A percentile compares a stretch with the other conserved stretches of the same genome.
phyloP scores from a whole-genome alignment of 441 rosid genomes.

The Metrosideros polymorpha region DNA sequence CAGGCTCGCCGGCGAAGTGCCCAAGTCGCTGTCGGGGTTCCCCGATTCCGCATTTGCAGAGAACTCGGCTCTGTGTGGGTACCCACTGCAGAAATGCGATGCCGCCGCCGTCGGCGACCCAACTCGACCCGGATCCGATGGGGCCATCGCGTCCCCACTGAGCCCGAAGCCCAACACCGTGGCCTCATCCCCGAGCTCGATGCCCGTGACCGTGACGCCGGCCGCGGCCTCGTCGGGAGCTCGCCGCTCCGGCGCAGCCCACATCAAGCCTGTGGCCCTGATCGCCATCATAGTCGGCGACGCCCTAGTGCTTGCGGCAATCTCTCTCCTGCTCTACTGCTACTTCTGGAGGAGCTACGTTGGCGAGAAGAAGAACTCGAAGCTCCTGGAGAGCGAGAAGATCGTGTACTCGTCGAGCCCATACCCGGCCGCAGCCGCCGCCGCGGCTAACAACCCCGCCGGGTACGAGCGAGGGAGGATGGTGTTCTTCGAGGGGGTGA shows the following conservation, averaged over 20 bases:
- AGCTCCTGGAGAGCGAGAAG: slow-evolving; percentile 50
- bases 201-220: slow-evolving; percentile 13
- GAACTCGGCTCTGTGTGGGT: slow-evolving; percentile 48
- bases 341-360: slow-evolving; percentile 60
- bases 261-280: slow-evolving; percentile 46
- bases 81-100: slow-evolving; percentile 33
- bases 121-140: slow-evolving; percentile 36
- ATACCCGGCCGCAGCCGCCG: slow-evolving; percentile 15
- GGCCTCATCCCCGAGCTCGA: slow-evolving; percentile 39
- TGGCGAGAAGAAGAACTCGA: slow-evolving; percentile 24
- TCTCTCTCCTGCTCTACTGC: slow-evolving; percentile 51
- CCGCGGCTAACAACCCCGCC: neutral
- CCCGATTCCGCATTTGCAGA: slow-evolving; percentile 31
- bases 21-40: slow-evolving; percentile 32
- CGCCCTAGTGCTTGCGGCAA: slow-evolving; percentile 34
- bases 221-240: slow-evolving; percentile 1
- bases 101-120: slow-evolving; percentile 20
- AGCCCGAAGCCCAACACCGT: slow-evolving; percentile 23
- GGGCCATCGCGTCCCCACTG: slow-evolving; percentile 39
- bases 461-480: slow-evolving; percentile 52
- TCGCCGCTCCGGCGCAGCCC: slow-evolving; percentile 3
- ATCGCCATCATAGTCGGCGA: slow-evolving; percentile 69
- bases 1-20: slow-evolving; percentile 35
- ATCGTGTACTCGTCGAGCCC: slow-evolving; percentile 57
- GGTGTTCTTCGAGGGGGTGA: slow-evolving; percentile 63